phyloP scores from a whole-genome alignment of 805 yeast species.

The Teunomyces funiuensis region DNA sequence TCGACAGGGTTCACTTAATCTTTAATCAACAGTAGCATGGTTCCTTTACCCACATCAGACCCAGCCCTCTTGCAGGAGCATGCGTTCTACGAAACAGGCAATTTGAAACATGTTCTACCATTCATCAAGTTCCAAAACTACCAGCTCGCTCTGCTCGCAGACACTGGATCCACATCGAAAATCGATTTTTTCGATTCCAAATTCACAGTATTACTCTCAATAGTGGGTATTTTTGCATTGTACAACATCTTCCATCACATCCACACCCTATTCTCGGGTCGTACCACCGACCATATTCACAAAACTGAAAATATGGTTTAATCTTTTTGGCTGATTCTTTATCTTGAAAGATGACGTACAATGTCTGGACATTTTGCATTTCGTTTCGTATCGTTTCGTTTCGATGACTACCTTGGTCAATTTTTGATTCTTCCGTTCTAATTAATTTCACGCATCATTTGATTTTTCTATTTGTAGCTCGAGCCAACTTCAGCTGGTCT shows the following conservation, averaged over 20 bases:
- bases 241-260: background rate
- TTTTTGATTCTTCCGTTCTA: background rate
- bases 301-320: slow-evolving; percentile 1
- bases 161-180: background rate
- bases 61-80: slow-evolving; percentile 22
- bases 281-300: background rate
- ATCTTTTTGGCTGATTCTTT: background rate
- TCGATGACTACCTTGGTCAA: background rate
- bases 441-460: background rate
- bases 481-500: background rate
- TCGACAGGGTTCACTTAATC: too few relatives aligned
- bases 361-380: background rate
- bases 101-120: slow-evolving; percentile 23
- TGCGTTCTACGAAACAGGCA: slow-evolving; percentile 30
- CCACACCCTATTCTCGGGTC: background rate
- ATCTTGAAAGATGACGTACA: background rate
- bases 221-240: background rate
- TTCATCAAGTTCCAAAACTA: slow-evolving; percentile 23
- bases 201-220: background rate
- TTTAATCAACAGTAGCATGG: slow-evolving; percentile 12
- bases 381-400: background rate
- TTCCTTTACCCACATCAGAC: slow-evolving; percentile 23
- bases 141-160: slow-evolving; percentile 9
- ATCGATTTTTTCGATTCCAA: background rate
- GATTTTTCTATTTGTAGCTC: background rate